phyloP scores from a whole-genome alignment of 768 basidiomycete genomes.

The Hypholoma fasciculare region DNA sequence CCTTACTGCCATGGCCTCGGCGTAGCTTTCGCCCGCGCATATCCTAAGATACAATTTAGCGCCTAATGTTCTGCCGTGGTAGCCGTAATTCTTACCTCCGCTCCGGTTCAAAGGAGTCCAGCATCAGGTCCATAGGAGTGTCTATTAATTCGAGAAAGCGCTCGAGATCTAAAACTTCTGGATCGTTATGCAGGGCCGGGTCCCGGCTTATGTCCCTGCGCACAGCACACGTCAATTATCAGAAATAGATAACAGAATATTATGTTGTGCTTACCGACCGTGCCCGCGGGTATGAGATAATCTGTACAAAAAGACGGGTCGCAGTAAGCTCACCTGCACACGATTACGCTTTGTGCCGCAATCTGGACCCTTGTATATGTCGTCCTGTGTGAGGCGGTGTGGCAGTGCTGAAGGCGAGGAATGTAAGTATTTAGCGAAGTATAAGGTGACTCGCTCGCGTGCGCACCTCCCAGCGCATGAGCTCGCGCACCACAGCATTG shows the following conservation, averaged over 20 bases:
- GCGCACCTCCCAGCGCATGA: slow-evolving; percentile 36
- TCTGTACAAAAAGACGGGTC: slow-evolving; percentile 16
- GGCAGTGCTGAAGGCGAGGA: slow-evolving; percentile 8
- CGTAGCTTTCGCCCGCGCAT: slow-evolving; percentile 26
- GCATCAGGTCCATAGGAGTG: slow-evolving; percentile 20
- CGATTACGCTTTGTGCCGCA: background rate
- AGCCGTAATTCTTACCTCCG: slow-evolving; percentile 14
- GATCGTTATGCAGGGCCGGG: slow-evolving; percentile 21
- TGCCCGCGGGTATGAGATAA: slow-evolving; percentile 34
- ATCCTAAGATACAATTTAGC: slow-evolving; percentile 9
- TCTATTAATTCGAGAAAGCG: slow-evolving; percentile 22
- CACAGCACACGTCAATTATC: background rate
- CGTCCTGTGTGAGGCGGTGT: slow-evolving; percentile 17
- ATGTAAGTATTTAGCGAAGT: background rate
- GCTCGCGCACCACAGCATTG: slow-evolving; percentile 34
- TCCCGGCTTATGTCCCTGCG: slow-evolving; percentile 27
- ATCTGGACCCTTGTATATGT: slow-evolving; percentile 13
- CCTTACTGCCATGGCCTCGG: slow-evolving; percentile 23
- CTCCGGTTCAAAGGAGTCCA: slow-evolving; percentile 27
- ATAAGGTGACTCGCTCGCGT: background rate
- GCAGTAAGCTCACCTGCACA: slow-evolving; percentile 3
- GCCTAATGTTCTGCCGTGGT: background rate
- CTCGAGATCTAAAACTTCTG: slow-evolving; percentile 26
- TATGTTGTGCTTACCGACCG: slow-evolving; percentile 20
- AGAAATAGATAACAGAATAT: background rate